Base-by-base conservation (phyloP, 495 filamentous ascomycete species). In the Peziza echinospora region DNA sequence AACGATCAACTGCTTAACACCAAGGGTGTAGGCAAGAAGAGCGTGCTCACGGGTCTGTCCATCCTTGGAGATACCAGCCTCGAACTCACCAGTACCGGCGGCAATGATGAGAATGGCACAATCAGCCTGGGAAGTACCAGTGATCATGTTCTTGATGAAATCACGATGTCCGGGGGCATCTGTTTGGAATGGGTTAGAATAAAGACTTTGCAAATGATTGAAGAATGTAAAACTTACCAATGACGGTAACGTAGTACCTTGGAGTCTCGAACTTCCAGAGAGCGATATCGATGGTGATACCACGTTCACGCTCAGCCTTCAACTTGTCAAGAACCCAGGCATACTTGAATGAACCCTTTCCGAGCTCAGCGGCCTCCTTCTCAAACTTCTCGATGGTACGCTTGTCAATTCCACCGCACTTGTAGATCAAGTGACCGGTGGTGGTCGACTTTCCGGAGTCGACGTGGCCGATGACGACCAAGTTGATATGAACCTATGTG, bases 101-200 rank as follows among this genome's bases (percentile, higher is more conserved):
- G 87, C 89, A 71, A 97, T 97, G 73, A 97, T 96, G 76, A 97
- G 87, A 69, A 97, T 82, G 62, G 91, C 89, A 71, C 86, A 96
- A 64, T 97, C 89, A 62, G 91, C 91, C 76, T 94, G 89, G 65
- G 89, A 96, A 62, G 89, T 96, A 82, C 89, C 89, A 72, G 89
- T 96, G 75, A 96, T 97, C 89, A 97, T 97, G 82, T 93, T 94
- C 89, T 97, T 97, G 82, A 97, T 97, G 74, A 97, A 97, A 65
- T 97, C 89, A 84, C 89, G 89, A 71, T 97, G 89, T 70, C 89
- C 89, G 61, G 89, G 89, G 71, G 89, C 89, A 67, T 97, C 85
- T 84, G 59, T 26, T 19, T 37, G 53, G 42, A 28, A 51, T 17
- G 25, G 30, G 41, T 53, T 54, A 58, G 49, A 8, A 40, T 30